Evolutionary conservation across 2,329 filamentous ascomycete genomes (phyloP).

Genomic region (Plectosphaerella sp.): DNA sequence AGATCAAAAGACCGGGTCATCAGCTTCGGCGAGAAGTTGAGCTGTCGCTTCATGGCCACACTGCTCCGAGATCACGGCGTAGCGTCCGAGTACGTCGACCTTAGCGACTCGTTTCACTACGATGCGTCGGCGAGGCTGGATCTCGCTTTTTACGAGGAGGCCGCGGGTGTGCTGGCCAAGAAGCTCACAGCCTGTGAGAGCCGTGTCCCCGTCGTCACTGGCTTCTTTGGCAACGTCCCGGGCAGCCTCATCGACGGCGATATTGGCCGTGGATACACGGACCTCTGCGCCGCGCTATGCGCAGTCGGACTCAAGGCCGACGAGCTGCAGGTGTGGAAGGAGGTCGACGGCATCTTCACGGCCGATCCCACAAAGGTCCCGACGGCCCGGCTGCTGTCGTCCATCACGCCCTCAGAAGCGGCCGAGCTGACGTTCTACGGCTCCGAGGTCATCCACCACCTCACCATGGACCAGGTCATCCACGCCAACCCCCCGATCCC

Average conservation of each 20-base stretch:
- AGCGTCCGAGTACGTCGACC: conserved; percentile 83
- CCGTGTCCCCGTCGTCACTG: conserved; percentile 76
- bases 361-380: conserved; percentile 85
- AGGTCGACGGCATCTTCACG: conserved; percentile 92
- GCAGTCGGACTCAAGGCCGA: conserved; percentile 83
- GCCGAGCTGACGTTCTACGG: conserved; percentile 93
- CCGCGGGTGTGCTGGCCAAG: conserved; percentile 56
- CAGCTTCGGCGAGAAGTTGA: conserved; percentile 93
- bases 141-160: conserved; percentile 64
- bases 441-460: conserved; percentile 95
- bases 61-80: conserved; percentile 77
- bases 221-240: conserved; percentile 91
- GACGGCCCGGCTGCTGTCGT: conserved; percentile 81
- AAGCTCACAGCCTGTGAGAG: conserved; percentile 62
- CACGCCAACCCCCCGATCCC: conserved; percentile 74
- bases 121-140: conserved; percentile 56
- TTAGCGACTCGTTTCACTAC: conserved; percentile 76
- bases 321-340: conserved; percentile 98
- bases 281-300: conserved; percentile 87
- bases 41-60: conserved; percentile 85
- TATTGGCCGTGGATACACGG: conserved; percentile 93
- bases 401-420: conserved; percentile 90
- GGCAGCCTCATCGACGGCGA: conserved; percentile 84
- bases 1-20: conserved; percentile 83
- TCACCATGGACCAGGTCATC: conserved; percentile 96